A percentile compares a stretch with the other conserved stretches of the same genome.
Conservation (phyloP, 805 yeast genomes). For the Blastobotrys mokoenaii region DNA sequence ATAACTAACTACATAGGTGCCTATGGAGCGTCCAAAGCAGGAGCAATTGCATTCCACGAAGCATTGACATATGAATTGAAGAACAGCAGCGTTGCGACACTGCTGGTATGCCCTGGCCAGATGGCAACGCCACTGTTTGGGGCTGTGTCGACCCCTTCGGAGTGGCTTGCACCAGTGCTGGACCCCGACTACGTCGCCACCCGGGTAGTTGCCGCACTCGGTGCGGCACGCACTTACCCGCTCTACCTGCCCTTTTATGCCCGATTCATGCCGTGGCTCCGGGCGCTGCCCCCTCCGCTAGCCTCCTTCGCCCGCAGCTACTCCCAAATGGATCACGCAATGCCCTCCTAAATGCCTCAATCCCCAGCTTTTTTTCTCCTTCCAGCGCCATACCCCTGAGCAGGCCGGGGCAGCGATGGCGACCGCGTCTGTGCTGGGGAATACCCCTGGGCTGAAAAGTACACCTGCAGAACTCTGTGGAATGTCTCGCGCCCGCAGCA, state of each 20-base stretch:
- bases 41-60: constrained; percentile 76
- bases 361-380: neutral
- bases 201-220: constrained; percentile 46
- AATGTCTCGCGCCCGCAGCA: too few relatives aligned
- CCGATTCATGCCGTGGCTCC: constrained; percentile 58
- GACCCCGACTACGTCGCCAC: constrained; percentile 60
- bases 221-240: constrained; percentile 56
- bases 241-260: constrained; percentile 72
- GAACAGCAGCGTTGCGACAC: constrained; percentile 39
- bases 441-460: too few relatives aligned
- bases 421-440: too few relatives aligned
- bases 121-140: constrained; percentile 66
- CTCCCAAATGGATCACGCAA: constrained; percentile 56
- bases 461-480: too few relatives aligned
- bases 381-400: neutral
- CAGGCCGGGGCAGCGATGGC: too few relatives aligned
- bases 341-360: neutral
- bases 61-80: constrained; percentile 58
- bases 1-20: constrained; percentile 28
- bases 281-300: constrained; percentile 67
- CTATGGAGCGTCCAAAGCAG: constrained; percentile 89
- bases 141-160: constrained; percentile 66
- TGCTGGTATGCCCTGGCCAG: constrained; percentile 85
- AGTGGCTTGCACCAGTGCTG: constrained; percentile 72
- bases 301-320: constrained; percentile 44